Evolutionary conservation across 495 filamentous ascomycete genomes (phyloP), one percentile per base, ranked within the genome.

Genomic region (Podospora bellae-mahoneyi): DNA sequence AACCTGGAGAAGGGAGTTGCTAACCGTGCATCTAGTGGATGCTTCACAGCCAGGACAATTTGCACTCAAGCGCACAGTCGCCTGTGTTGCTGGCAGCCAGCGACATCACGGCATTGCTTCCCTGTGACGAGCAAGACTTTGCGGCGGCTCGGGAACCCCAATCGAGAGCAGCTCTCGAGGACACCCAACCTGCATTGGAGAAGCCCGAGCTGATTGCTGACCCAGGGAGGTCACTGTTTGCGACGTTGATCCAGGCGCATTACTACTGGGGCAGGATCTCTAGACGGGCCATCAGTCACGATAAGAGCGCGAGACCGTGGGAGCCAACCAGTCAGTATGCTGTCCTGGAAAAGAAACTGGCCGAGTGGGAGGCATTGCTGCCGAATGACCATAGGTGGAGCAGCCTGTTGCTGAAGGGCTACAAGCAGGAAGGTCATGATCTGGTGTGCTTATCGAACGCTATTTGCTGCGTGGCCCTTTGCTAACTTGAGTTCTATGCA

Each of bases 31-130:
- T 44, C 6, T 56, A 84, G 80, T 83, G 82, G 82, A 84, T 83
- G 82, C 66, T 82, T 68, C 80, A 83, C 69, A 83, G 81, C 69
- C 83, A 85, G 68, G 82, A 84, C 58, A 84, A 84, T 64, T 77
- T 85, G 27, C 79, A 82, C 64, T 83, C 82, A 0, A 82, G 82
- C 0, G 79, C 81, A 4, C 78, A 76, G 30, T 79, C 80, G 32
- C 83, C 83, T 5, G 70, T 82, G 5, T 78, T 82, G 0, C 68
- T 85, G n/a, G 75, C 78, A 6, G 79, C 80, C 3, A 75, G 76
- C 48, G 83, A 85, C 61, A 84, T 85, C 62, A 84, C 82, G 0
- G 75, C 83, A 3, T 69, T 82, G n/a, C 76, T 85, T 6, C 83
- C 83, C 0, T 75, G 81, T 68, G 77, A 81, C 58, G 83, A 85